phyloP scores from a whole-genome alignment of 495 filamentous ascomycete species.

The Lepidopterella palustris region DNA sequence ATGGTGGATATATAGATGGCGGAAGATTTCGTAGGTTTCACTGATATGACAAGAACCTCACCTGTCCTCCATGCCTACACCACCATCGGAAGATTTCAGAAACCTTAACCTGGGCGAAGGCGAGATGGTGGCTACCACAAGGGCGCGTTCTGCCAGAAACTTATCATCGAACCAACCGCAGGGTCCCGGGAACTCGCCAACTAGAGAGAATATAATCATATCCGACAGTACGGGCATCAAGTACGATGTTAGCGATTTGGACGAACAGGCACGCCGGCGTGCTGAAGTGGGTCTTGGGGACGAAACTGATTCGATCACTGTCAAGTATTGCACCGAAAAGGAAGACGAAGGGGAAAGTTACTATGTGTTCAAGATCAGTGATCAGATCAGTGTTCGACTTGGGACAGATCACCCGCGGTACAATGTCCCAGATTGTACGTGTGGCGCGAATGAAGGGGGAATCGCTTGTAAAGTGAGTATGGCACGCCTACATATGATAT shows the following conservation, averaged over 20 bases:
- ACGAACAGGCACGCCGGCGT: constrained; percentile 12
- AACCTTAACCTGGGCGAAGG: constrained; percentile 21
- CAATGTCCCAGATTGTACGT: constrained; percentile 18
- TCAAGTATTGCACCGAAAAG: constrained; percentile 20
- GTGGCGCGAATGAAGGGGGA: constrained; percentile 23
- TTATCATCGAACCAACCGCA: constrained; percentile 3
- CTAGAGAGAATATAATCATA: constrained; percentile 10
- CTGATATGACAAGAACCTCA: background rate
- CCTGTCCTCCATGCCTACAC: constrained; percentile 24
- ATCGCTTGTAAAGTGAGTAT: constrained; percentile 25
- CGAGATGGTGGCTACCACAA: constrained; percentile 24
- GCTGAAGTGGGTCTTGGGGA: constrained; percentile 20
- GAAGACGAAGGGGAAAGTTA: constrained; percentile 3
- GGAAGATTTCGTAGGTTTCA: background rate
- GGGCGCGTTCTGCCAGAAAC: constrained; percentile 22
- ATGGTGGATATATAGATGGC: background rate
- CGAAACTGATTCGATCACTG: constrained; percentile 22
- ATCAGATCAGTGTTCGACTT: constrained; percentile 23
- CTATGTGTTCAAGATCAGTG: constrained; percentile 23
- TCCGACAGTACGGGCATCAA: constrained; percentile 8
- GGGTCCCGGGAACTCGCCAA: background rate
- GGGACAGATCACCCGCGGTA: constrained; percentile 5
- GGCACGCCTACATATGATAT: background rate
- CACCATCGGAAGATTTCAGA: constrained; percentile 15
- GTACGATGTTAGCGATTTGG: constrained; percentile 21